These are phyloP conservation scores for Boletus pseudo-olivaceus DNA, from an alignment of 768 basidiomycete genomes.

Conservation along the genomic window DNA sequence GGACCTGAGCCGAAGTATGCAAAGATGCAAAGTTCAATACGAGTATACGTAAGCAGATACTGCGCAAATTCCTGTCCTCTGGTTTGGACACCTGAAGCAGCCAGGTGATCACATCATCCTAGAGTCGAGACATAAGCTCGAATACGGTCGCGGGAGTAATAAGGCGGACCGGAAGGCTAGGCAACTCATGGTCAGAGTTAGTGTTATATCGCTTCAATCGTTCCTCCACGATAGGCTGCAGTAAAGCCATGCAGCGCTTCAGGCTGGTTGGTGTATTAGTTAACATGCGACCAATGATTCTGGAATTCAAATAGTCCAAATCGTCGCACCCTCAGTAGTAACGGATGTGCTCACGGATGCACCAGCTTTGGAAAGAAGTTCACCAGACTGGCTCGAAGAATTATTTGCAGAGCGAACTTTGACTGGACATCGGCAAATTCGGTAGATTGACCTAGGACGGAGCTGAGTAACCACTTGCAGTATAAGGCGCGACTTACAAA, in stretches of 20 bases:
- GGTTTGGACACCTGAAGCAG: slow-evolving; percentile 34
- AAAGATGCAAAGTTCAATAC: slow-evolving; percentile 37
- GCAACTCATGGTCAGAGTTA: slow-evolving; percentile 17
- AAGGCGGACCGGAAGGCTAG: slow-evolving; percentile 33
- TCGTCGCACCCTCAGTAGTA: slow-evolving; percentile 6
- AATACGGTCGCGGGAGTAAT: neutral
- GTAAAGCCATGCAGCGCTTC: slow-evolving; percentile 26
- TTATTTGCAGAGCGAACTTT: slow-evolving; percentile 35
- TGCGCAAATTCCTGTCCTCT: slow-evolving; percentile 26
- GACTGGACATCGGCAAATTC: slow-evolving; percentile 34
- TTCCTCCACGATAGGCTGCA: slow-evolving; percentile 33
- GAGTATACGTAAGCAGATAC: slow-evolving; percentile 34
- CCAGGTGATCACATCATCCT: slow-evolving; percentile 43
- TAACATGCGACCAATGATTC: slow-evolving; percentile 32
- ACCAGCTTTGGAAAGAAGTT: slow-evolving; percentile 33
- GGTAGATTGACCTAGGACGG: slow-evolving; percentile 32
- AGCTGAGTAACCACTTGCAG: slow-evolving; percentile 5
- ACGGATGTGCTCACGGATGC: slow-evolving; percentile 29
- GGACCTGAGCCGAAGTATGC: slow-evolving; percentile 34
- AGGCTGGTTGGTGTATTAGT: slow-evolving; percentile 33
- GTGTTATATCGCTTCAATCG: slow-evolving; percentile 29
- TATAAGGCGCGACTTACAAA: slow-evolving; percentile 29
- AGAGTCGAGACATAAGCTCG: slow-evolving; percentile 2
- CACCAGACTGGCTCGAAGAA: slow-evolving; percentile 30
- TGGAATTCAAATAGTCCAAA: slow-evolving; percentile 16